Evolutionary conservation across 371 early-diverging fungal genomes (phyloP).

Genomic region (Parasitella parasitica): DNA sequence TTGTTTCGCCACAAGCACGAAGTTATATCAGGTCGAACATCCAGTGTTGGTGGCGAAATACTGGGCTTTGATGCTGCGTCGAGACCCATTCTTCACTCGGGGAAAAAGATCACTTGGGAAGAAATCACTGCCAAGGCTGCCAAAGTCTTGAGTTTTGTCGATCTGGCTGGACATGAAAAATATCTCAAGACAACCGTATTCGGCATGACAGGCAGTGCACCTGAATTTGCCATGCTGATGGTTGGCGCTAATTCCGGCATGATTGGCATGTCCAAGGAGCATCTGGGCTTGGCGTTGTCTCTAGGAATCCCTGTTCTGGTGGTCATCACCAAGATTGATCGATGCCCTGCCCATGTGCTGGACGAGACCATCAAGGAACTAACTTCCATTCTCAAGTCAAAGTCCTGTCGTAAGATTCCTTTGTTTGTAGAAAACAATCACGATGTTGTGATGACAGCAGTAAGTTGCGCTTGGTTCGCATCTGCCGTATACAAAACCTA

Average conservation of each 20-base stretch:
- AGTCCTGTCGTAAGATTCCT: constrained; percentile 91
- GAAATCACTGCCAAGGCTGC: constrained; percentile 74
- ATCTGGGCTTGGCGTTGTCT: constrained; percentile 86
- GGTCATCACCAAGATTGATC: constrained; percentile 90
- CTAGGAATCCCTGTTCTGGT: constrained; percentile 86
- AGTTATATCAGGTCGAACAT: constrained; percentile 88
- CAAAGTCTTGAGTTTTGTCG: constrained; percentile 86
- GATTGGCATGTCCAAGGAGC: constrained; percentile 94
- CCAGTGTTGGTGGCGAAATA: constrained; percentile 89
- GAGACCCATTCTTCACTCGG: constrained; percentile 34
- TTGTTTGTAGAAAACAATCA: constrained; percentile 73
- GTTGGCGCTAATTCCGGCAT: constrained; percentile 90
- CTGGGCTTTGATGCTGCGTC: constrained; percentile 83
- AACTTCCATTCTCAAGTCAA: constrained; percentile 77
- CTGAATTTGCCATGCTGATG: constrained; percentile 91
- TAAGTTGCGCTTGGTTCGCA: too few relatives aligned
- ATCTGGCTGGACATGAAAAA: constrained; percentile 92
- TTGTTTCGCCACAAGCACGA: constrained; percentile 94
- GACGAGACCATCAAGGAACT: constrained; percentile 84
- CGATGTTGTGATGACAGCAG: constrained; percentile 81
- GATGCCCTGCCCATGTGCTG: constrained; percentile 85
- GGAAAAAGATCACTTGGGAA: constrained; percentile 72
- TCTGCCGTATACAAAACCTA: too few relatives aligned
- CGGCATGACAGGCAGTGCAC: constrained; percentile 89
- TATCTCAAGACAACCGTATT: constrained; percentile 93